A percentile compares a stretch with the other conserved stretches of the same genome.
These are phyloP conservation scores for Spathaspora arborariae DNA, from an alignment of 805 yeast species.

Conservation along the genomic window DNA sequence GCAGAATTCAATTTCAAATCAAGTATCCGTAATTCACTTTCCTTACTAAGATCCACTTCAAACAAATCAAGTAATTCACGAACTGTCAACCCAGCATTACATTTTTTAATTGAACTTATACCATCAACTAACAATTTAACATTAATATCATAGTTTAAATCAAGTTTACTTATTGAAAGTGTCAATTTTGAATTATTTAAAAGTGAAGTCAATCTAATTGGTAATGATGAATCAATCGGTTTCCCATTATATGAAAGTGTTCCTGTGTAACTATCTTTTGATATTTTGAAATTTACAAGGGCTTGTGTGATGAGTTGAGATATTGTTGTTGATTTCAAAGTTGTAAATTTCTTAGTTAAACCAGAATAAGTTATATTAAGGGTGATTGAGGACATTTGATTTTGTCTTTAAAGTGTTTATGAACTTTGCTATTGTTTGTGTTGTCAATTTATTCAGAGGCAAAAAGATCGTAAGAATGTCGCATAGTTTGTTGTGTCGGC, in stretches of 20 bases:
- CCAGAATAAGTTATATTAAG: constrained; percentile 23
- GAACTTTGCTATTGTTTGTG: background rate
- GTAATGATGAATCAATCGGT: constrained; percentile 26
- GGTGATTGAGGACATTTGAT: constrained; percentile 19
- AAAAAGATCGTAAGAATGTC: background rate
- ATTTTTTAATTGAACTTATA: constrained; percentile 3
- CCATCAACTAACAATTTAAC: constrained; percentile 15
- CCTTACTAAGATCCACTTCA: background rate
- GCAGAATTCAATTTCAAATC: constrained; percentile 9
- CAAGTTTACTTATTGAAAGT: constrained; percentile 14
- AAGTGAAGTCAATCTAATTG: constrained; percentile 29
- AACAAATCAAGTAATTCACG: constrained; percentile 4
- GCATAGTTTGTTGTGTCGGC: background rate
- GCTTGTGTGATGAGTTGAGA: constrained; percentile 20
- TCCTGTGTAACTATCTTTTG: constrained; percentile 16
- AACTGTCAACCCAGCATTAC: constrained; percentile 2
- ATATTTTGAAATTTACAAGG: constrained; percentile 24
- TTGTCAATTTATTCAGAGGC: background rate
- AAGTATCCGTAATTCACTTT: constrained; percentile 13
- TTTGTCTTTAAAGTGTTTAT: background rate
- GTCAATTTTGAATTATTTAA: constrained; percentile 31
- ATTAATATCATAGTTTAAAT: constrained; percentile 9
- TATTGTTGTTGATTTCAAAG: constrained; percentile 22
- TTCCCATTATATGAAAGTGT: constrained; percentile 25
- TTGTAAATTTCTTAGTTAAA: constrained; percentile 24